phyloP scores from a whole-genome alignment of 257 asterid species.

The Penstemon newberryi region DNA sequence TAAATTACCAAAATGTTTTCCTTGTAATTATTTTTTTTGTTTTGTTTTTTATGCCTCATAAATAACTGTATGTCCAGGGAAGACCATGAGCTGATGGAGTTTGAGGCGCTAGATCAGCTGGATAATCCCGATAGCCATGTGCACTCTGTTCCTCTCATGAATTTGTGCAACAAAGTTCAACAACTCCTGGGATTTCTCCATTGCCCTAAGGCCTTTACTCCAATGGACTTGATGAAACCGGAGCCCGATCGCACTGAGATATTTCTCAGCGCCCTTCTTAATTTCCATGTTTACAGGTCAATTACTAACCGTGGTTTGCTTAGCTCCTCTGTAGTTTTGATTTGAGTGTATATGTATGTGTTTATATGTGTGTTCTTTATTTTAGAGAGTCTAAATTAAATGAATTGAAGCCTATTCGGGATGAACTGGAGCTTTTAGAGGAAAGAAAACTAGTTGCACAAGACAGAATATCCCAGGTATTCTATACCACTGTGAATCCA shows the following conservation, averaged over 20 bases:
- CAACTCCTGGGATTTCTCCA: constrained; percentile 43
- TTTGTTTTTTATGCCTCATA: not conserved
- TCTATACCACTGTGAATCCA: not conserved
- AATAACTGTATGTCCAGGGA: constrained; percentile 44
- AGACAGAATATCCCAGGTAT: constrained; percentile 61
- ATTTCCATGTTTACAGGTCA: constrained; percentile 72
- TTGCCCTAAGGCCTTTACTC: constrained; percentile 63
- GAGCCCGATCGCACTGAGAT: constrained; percentile 68
- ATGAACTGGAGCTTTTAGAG: constrained; percentile 53
- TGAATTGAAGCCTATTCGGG: constrained; percentile 48
- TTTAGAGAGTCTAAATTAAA: constrained; percentile 53
- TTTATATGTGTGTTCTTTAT: not conserved
- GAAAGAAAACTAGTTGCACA: constrained; percentile 50
- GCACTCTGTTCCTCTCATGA: constrained; percentile 52
- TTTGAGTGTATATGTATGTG: not conserved
- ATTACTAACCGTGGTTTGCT: not conserved
- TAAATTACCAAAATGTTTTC: not conserved
- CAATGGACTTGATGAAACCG: constrained; percentile 74
- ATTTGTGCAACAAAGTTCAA: constrained; percentile 53
- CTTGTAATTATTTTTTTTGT: not conserved
- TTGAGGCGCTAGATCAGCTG: constrained; percentile 71
- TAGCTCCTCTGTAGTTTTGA: not conserved
- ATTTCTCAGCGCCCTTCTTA: constrained; percentile 76
- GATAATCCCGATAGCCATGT: constrained; percentile 81
- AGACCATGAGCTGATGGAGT: constrained; percentile 73